Evolutionary conservation across 768 basidiomycete genomes (phyloP), one percentile per base, ranked within the genome.

Genomic region (Collybiopsis confluens): DNA sequence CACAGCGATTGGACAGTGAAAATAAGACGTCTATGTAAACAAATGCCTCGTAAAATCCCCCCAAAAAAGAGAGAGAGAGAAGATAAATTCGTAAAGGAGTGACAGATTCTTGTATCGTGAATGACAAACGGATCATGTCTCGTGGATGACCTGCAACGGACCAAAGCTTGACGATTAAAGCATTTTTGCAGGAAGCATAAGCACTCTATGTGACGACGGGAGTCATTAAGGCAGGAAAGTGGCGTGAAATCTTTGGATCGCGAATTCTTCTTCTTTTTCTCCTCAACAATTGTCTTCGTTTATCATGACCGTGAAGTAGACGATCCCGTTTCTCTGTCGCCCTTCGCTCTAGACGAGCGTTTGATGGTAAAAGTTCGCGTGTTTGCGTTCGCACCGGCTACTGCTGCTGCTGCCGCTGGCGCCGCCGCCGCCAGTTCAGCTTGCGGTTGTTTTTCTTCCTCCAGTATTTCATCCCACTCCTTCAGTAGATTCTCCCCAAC

Each of bases 401-500:
- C 21, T 45, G 45, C 23, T 45, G n/a, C 36, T 33, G 24, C n/a
- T 40, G 37, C 40, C 37, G 18, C 23, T 1, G 48, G 26, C 24
- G 41, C 20, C 40, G 56, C 45, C 45, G 30, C 20, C 45, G 46
- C 18, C 48, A 43, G 16, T 38, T 9, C 16, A 53, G 20, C 28
- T 51, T 4, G 18, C 35, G 16, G 40, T 21, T 20, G 59, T 10
- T 37, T 30, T 45, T 47, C 61, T n/a, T 52, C 57, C 44, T 58
- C 60, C 20, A 61, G 58, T 18, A 77, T 68, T 43, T 57, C 65
- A 38, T 71, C 66, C 90, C 90, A 93, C 59, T 89, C 86, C 4
- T 83, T 82, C 53, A 94, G 51, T 36, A 94, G 66, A 57, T 68
- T 73, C 59, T 82, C 76, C 23, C 90, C 90, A 13, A 90, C 79